Percentiles rank a stretch among this genome's conserved stretches.
Conservation (phyloP, 768 basidiomycete genomes). For the Tricholoma flavovirens region DNA sequence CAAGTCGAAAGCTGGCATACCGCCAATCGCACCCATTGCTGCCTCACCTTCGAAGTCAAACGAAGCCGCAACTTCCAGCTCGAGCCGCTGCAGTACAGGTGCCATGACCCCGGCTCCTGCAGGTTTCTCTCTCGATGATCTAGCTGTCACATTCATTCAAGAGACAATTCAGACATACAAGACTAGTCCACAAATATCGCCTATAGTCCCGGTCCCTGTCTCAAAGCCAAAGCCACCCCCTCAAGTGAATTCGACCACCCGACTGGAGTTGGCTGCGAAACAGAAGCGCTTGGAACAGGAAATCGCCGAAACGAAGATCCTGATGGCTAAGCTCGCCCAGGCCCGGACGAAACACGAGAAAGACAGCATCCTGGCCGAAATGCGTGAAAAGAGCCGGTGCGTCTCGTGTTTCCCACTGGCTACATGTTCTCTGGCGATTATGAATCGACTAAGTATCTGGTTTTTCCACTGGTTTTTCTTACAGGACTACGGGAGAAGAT, state of each 20-base stretch:
- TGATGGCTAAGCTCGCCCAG: conserved; percentile 41
- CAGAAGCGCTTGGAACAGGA: conserved; percentile 44
- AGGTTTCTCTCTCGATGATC: conserved; percentile 39
- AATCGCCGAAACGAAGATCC: conserved; percentile 45
- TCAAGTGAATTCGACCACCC: conserved; percentile 6
- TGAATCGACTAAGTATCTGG: conserved; percentile 18
- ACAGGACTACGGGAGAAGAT: conserved; percentile 34
- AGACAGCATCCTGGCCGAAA: conserved; percentile 35
- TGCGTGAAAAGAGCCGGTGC: conserved; percentile 52
- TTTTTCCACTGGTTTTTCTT: conserved; percentile 15
- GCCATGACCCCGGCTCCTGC: neutral
- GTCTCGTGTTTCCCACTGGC: conserved; percentile 23
- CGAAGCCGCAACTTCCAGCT: conserved; percentile 10
- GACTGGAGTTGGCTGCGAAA: conserved; percentile 38
- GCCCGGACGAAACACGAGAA: conserved; percentile 49
- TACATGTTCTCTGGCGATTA: conserved; percentile 8
- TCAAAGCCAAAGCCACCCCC: conserved; percentile 9
- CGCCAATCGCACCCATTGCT: conserved; percentile 5
- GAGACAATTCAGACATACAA: conserved; percentile 47
- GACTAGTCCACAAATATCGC: conserved; percentile 17
- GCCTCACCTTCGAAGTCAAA: conserved; percentile 3
- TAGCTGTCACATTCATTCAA: conserved; percentile 53
- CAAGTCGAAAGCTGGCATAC: conserved; percentile 10
- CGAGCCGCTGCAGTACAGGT: neutral
- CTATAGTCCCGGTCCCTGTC: neutral